Conservation (phyloP, 2,329 filamentous ascomycete species). For the Fusarium torulosum region DNA sequence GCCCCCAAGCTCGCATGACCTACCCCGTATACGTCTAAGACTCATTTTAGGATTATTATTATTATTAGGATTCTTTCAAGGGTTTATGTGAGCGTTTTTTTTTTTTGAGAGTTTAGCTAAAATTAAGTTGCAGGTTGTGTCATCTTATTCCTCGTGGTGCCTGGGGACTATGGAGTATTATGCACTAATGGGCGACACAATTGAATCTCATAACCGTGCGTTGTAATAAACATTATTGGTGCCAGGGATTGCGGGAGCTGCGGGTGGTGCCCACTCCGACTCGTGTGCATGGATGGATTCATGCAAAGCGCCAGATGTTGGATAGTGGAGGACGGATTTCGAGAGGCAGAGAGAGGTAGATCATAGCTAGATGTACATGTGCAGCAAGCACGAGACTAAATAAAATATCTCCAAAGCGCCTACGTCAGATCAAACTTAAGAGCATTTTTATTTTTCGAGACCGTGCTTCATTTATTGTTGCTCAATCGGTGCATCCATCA, state of each 20-base stretch:
- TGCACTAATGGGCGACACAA: neutral
- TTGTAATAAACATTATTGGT: constrained; percentile 7
- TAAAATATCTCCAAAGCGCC: constrained; percentile 1
- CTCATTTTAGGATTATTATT: neutral
- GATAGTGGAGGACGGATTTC: neutral
- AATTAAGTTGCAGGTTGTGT: neutral
- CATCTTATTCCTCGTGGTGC: neutral
- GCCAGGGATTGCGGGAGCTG: constrained; percentile 3
- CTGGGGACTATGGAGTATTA: neutral
- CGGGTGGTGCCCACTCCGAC: neutral
- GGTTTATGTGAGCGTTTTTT: neutral
- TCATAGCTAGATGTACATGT: neutral
- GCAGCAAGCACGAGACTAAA: neutral
- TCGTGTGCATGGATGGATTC: constrained; percentile 2
- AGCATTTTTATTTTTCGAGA: no score
- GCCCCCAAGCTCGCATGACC: no score
- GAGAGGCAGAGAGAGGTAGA: neutral
- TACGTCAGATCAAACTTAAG: neutral
- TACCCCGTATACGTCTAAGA: neutral
- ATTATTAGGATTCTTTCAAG: neutral
- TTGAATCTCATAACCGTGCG: neutral
- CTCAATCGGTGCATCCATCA: neutral
- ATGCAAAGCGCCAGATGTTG: neutral
- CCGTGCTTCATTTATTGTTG: neutral
- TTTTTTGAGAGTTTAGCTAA: constrained; percentile 1